A percentile compares a stretch with the other conserved stretches of the same genome.
Conservation (phyloP, 2,329 filamentous ascomycete genomes). For the Fusarium burgessii region DNA sequence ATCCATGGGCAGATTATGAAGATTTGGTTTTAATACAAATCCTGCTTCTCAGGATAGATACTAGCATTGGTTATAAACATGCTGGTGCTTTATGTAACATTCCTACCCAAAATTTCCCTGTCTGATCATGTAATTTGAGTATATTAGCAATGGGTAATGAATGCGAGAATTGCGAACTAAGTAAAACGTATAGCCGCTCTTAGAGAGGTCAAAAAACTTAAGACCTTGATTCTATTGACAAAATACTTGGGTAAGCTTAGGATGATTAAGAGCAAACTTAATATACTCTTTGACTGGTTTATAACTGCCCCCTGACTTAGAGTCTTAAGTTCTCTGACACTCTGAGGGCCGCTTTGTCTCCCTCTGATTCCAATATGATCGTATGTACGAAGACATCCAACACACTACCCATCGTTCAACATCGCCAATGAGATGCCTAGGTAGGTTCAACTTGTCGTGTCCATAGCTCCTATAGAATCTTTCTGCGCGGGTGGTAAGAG, state of each 20-base stretch:
- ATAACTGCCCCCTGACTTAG: no score
- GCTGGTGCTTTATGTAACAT: background rate
- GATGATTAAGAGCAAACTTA: no score
- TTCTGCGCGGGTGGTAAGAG: background rate
- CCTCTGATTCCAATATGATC: background rate
- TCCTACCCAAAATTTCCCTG: background rate
- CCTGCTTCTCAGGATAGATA: background rate
- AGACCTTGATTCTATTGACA: no score
- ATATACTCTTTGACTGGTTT: no score
- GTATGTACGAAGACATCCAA: background rate
- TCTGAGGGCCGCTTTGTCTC: no score
- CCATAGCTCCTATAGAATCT: background rate
- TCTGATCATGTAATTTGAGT: background rate
- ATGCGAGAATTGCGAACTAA: background rate
- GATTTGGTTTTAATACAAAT: background rate
- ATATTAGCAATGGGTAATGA: background rate
- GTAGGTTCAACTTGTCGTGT: background rate
- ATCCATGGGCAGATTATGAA: background rate
- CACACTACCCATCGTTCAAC: background rate
- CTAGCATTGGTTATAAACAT: constrained; percentile 10
- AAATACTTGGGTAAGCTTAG: no score
- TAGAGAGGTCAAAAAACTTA: no score
- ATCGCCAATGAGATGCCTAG: background rate
- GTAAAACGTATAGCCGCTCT: background rate
- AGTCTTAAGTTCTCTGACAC: no score